These are phyloP conservation scores for Colletotrichum zoysiae DNA, from an alignment of 2,329 filamentous ascomycete genomes.

Conservation along the genomic window DNA sequence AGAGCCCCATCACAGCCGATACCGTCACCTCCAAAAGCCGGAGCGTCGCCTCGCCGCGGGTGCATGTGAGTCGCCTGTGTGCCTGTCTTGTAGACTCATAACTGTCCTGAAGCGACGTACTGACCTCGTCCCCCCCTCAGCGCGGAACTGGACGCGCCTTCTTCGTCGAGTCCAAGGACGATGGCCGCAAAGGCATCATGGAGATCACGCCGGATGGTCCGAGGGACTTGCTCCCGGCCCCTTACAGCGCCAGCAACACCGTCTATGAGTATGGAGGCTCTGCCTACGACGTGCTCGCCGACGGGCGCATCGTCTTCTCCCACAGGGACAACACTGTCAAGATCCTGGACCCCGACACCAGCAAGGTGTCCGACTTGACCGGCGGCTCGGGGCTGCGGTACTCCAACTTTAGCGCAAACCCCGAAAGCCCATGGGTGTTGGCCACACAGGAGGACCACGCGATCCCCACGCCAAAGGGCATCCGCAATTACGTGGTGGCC, in stretches of 20 bases:
- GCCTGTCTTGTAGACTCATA: background rate
- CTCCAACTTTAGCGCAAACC: slow-evolving; percentile 60
- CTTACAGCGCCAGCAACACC: slow-evolving; percentile 58
- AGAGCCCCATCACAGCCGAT: slow-evolving; percentile 54
- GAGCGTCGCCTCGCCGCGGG: slow-evolving; percentile 51
- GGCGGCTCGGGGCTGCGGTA: slow-evolving; percentile 54
- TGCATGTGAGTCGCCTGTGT: slow-evolving; percentile 48
- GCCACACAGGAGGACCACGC: slow-evolving; percentile 66
- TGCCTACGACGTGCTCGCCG: slow-evolving; percentile 54
- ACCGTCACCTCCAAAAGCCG: slow-evolving; percentile 53
- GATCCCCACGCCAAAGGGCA: slow-evolving; percentile 48
- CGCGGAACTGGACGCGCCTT: slow-evolving; percentile 51
- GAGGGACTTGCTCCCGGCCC: slow-evolving; percentile 57
- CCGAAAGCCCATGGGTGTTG: slow-evolving; percentile 56
- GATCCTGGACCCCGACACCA: slow-evolving; percentile 54
- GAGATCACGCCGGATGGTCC: slow-evolving; percentile 52
- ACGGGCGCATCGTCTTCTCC: slow-evolving; percentile 61
- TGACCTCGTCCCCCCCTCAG: slow-evolving; percentile 38
- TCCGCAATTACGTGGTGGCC: slow-evolving; percentile 56
- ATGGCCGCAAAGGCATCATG: slow-evolving; percentile 60
- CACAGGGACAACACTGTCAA: slow-evolving; percentile 59
- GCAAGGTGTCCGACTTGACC: slow-evolving; percentile 51
- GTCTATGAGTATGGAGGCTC: slow-evolving; percentile 68
- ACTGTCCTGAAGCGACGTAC: background rate
- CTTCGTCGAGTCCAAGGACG: slow-evolving; percentile 53